These are phyloP conservation scores for Phialocephala subalpina DNA, from an alignment of 2,329 filamentous ascomycete genomes.

Conservation along the genomic window DNA sequence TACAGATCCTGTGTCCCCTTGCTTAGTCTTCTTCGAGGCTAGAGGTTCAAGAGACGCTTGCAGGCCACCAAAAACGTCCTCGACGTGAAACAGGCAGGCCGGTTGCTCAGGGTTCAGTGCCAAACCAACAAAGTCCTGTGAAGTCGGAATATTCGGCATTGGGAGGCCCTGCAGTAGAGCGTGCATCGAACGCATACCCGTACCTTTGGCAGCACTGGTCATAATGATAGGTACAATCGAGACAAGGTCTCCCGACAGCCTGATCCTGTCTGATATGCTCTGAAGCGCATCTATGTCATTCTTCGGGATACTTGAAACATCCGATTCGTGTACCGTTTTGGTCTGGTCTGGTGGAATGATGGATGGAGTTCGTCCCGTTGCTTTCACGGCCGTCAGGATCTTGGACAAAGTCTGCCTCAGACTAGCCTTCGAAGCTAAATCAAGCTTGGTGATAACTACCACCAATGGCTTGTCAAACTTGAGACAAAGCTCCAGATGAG, in stretches of 20 bases:
- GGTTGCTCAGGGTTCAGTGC: conserved; percentile 66
- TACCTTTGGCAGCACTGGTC: conserved; percentile 86
- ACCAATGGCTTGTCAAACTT: conserved; percentile 80
- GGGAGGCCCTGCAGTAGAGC: conserved; percentile 81
- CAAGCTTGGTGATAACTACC: conserved; percentile 89
- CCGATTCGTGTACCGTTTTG: conserved; percentile 51
- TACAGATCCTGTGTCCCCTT: conserved; percentile 69
- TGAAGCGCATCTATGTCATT: conserved; percentile 66
- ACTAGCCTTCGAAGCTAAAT: conserved; percentile 78
- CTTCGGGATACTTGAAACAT: conserved; percentile 64
- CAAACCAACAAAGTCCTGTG: conserved; percentile 60
- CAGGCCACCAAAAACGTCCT: conserved; percentile 85
- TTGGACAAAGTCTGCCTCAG: conserved; percentile 76
- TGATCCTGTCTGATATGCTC: conserved; percentile 60
- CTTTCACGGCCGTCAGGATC: conserved; percentile 80
- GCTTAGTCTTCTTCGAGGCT: conserved; percentile 48
- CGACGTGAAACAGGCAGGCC: conserved; percentile 81
- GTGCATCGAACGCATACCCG: conserved; percentile 82
- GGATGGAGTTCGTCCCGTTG: conserved; percentile 74
- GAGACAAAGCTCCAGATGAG: conserved; percentile 86
- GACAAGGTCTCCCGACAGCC: conserved; percentile 45
- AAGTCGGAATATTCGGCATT: conserved; percentile 63
- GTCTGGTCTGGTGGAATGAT: conserved; percentile 70
- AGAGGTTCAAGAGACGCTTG: conserved; percentile 66
- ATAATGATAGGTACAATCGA: conserved; percentile 81